Evolutionary conservation across 805 yeast genomes (phyloP), one percentile per base, ranked within the genome.

Genomic region (Yueomyces sinensis): DNA sequence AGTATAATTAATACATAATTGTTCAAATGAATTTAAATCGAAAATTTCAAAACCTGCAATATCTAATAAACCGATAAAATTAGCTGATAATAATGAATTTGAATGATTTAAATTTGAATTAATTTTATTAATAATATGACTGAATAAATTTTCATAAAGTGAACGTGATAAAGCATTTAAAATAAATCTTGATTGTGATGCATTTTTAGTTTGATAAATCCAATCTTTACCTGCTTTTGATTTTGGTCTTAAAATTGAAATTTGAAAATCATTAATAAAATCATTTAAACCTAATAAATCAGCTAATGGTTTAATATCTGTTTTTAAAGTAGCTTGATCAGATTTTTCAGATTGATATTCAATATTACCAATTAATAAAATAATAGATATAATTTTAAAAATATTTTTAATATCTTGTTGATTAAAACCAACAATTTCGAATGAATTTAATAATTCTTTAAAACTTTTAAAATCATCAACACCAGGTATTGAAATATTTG

Each of bases 21-120:
- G 98, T 59, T 91, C 98, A 50, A 91, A 91, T 2, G 96, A 87
- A 59, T 91, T 91, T 45, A 74, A 74, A 45, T 82, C 82, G 57
- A 91, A 91, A 52, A 91, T 95, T 61, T 91, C 98, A 56, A 91
- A 91, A 9, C 98, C 98, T 40, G 94, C 94, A 47, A 91, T 91
- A 75, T 91, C 99, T 47, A 91, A 67, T 16, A 91, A 94, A 41
- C 99, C 98, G 49, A 91, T 91, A 45, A 78, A 89, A 25, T 25
- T 25, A n/a, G 28, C 13, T 17, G 61, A 57, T 3, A 65, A 56
- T 36, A 54, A 48, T 3, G 62, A 56, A 6, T 63, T 59, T 11
- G 13, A 9, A 31, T 59, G 68, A 41, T 67, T 69, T 9, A 91
- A 67, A 34, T 73, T 79, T 4, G 64, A 64, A 52, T 91, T 93